A percentile compares a stretch with the other conserved stretches of the same genome.
phyloP scores from a whole-genome alignment of 2,329 filamentous ascomycete genomes.

The Neonectria magnoliae region DNA sequence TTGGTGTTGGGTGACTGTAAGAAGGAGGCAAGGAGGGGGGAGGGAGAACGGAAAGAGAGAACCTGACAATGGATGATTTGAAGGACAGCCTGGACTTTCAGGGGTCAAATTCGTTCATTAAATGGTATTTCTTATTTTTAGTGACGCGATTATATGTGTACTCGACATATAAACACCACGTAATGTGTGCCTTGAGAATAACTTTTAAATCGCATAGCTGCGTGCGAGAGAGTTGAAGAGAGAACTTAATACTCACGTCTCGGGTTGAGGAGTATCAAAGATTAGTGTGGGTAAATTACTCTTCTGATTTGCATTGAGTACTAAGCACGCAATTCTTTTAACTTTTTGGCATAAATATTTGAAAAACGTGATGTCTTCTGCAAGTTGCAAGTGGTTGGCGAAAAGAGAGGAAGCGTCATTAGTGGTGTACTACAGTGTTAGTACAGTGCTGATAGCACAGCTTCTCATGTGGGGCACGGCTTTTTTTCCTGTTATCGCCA shows the following conservation, averaged over 20 bases:
- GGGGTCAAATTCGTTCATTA: background rate
- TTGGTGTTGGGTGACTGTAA: background rate
- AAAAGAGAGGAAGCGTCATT: background rate
- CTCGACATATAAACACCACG: background rate
- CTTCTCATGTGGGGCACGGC: conserved; percentile 22
- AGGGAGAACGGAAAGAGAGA: background rate
- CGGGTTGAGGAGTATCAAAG: background rate
- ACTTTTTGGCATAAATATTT: background rate
- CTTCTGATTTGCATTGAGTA: background rate
- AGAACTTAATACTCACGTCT: background rate
- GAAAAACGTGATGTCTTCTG: background rate
- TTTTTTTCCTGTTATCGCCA: conserved; percentile 37
- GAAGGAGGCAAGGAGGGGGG: background rate
- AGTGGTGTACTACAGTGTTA: conserved; percentile 4
- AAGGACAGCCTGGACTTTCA: background rate
- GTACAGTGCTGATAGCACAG: conserved; percentile 12
- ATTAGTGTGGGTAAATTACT: background rate
- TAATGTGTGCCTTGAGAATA: background rate
- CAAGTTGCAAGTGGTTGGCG: background rate
- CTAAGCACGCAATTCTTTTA: background rate
- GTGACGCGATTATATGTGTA: background rate
- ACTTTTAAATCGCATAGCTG: background rate
- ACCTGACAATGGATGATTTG: background rate
- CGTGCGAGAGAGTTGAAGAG: background rate
- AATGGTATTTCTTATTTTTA: background rate